These are phyloP conservation scores for Ophiostoma montium DNA, from an alignment of 2,329 filamentous ascomycete species.

Conservation along the genomic window DNA sequence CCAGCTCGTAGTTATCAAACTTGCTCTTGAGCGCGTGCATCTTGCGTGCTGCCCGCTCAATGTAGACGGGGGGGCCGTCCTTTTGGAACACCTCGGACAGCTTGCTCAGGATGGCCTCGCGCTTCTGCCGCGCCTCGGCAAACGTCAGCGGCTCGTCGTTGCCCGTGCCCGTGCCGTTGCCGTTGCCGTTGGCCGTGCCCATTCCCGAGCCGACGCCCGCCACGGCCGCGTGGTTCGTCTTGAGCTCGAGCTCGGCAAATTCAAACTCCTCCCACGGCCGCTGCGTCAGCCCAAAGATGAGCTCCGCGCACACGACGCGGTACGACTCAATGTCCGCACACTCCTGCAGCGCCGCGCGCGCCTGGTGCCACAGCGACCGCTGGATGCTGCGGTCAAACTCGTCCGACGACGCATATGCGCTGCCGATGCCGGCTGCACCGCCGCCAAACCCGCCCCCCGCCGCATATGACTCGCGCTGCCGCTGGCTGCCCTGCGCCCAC, in stretches of 20 bases:
- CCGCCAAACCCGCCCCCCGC: too few species aligned
- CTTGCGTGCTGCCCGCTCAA: constrained; percentile 26
- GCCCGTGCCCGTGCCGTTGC: neutral
- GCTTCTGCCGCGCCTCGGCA: neutral
- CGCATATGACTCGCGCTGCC: constrained; percentile 15
- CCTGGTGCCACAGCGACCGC: constrained; percentile 25
- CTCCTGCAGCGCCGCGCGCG: constrained; percentile 22
- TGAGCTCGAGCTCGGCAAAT: constrained; percentile 6
- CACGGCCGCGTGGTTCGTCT: constrained; percentile 1
- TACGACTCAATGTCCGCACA: constrained; percentile 23
- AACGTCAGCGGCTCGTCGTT: neutral
- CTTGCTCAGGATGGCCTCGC: constrained; percentile 7
- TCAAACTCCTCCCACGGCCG: constrained; percentile 17
- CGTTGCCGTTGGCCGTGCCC: neutral
- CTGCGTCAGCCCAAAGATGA: constrained; percentile 25
- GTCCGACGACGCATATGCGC: constrained; percentile 13
- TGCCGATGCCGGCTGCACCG: too few species aligned
- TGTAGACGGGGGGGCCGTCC: constrained; percentile 21
- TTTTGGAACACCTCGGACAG: constrained; percentile 13
- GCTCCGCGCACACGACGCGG: constrained; percentile 23
- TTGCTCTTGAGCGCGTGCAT: constrained; percentile 24
- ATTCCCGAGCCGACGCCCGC: neutral
- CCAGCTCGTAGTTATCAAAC: constrained; percentile 16
- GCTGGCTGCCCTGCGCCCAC: constrained; percentile 28
- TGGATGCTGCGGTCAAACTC: constrained; percentile 26